Percentiles rank a stretch among this genome's conserved stretches.
Conservation (phyloP, 129 eudicot species). For the Gnaphalium uliginosum region DNA sequence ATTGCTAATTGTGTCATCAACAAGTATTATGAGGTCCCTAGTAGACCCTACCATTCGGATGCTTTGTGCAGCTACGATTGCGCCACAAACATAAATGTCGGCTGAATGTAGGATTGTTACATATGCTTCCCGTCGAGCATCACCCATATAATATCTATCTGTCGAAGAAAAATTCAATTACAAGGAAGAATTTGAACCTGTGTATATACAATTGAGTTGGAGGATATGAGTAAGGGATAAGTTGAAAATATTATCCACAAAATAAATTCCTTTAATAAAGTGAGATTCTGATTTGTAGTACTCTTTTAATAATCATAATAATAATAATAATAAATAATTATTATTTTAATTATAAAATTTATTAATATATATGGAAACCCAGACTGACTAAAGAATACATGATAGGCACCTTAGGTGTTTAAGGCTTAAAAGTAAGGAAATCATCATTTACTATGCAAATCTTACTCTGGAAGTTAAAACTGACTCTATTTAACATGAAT, state of each 20-base stretch:
- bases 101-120: conserved; percentile 82
- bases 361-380: too few relatives aligned
- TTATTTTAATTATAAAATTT: too few relatives aligned
- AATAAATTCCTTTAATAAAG: not conserved
- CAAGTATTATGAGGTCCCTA: conserved; percentile 73
- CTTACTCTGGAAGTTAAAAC: not conserved
- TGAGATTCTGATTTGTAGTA: too few relatives aligned
- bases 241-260: not conserved
- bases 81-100: conserved; percentile 76
- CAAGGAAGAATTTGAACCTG: not conserved
- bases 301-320: too few relatives aligned
- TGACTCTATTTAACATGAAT: not conserved
- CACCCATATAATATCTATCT: conserved; percentile 30
- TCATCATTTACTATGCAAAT: not conserved
- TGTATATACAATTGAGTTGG: not conserved
- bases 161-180: conserved; percentile 14
- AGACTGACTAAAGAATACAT: too few relatives aligned
- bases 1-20: conserved; percentile 61
- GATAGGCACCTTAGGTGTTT: too few relatives aligned
- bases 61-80: conserved; percentile 78
- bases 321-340: too few relatives aligned
- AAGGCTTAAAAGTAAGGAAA: not conserved
- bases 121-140: conserved; percentile 66
- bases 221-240: too few relatives aligned
- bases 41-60: conserved; percentile 78